Percentiles rank a stretch among this genome's conserved stretches.
phyloP scores from a whole-genome alignment of 1,284 basidiomycete genomes.

The Exobasidium rhododendri region DNA sequence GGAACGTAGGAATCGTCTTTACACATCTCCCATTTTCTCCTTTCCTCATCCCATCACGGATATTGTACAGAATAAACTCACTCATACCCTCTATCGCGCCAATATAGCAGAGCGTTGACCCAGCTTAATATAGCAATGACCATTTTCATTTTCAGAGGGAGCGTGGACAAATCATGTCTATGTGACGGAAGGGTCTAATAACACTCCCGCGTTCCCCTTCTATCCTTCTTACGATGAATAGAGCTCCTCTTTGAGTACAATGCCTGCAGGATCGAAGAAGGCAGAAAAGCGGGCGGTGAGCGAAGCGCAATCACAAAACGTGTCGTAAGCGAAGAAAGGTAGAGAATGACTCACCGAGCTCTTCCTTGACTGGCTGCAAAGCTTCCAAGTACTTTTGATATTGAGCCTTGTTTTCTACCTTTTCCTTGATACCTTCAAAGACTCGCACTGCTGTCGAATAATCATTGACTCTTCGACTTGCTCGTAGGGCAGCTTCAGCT shows the following conservation, averaged over 20 bases:
- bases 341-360: conserved; percentile 38
- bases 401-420: conserved; percentile 52
- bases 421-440: conserved; percentile 63
- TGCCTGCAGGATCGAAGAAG: conserved; percentile 15
- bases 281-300: neutral
- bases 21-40: too few relatives aligned
- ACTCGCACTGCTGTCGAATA: conserved; percentile 93
- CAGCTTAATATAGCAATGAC: too few relatives aligned
- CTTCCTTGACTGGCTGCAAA: conserved; percentile 46
- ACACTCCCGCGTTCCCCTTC: too few relatives aligned
- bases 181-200: neutral
- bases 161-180: neutral
- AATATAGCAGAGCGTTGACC: too few relatives aligned
- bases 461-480: conserved; percentile 88
- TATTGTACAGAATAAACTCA: too few relatives aligned
- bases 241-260: conserved; percentile 50
- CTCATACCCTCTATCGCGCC: too few relatives aligned
- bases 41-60: too few relatives aligned
- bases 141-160: too few relatives aligned
- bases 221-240: conserved; percentile 20
- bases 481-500: conserved; percentile 82
- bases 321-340: too few relatives aligned
- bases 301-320: neutral
- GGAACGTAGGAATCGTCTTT: too few relatives aligned
- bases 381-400: conserved; percentile 54